Base-by-base conservation (phyloP, 2,329 filamentous ascomycete species). In the Alternaria conjuncta region DNA sequence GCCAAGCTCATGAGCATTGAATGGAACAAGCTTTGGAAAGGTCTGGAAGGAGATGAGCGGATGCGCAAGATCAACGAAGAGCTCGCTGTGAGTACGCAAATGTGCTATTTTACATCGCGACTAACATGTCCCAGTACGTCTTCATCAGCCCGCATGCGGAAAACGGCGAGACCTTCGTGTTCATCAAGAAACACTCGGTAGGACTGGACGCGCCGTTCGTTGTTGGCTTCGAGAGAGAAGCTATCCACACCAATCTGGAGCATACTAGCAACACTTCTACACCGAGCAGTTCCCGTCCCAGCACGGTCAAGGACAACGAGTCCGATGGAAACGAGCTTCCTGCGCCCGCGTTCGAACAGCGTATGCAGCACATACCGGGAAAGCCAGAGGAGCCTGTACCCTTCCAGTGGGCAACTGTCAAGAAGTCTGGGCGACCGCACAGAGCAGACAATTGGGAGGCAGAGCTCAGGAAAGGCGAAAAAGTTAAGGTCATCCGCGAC, bases 391-490 rank as follows among this genome's bases (percentile, higher is more conserved):
- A 62, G n/a, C 36, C 41, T 4, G 21, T 36, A 12, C 15, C 21
- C 30, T 69, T 64, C 26, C 61, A 49, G 8, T 73, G 71, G 71
- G 75, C 73, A 3, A 60, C 57, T 8, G 66, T 70, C 63, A 73
- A 65, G 49, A 65, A 61, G 36, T 55, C 60, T 12, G 72, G 76
- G 15, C 70, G 70, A 15, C 68, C 72, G 7, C 72, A 76, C 46
- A 11, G 28, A 2, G 50, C 30, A 1, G 76, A 79, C 25, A 56
- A 64, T 1, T 71, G 73, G 70, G 76, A 78, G 51, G 53, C 76
- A 5, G 21, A 62, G 1, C 46, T 79, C 4, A 64, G 68, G 20
- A 70, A 72, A 46, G 73, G 70, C 2, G 59, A 78, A 41, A 65
- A 28, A 11, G 25, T 79, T 55, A 72, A 74, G 30, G 62, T 78